Evolutionary conservation across 2,329 filamentous ascomycete species (phyloP).

Genomic region (Aureobasidium sp.): DNA sequence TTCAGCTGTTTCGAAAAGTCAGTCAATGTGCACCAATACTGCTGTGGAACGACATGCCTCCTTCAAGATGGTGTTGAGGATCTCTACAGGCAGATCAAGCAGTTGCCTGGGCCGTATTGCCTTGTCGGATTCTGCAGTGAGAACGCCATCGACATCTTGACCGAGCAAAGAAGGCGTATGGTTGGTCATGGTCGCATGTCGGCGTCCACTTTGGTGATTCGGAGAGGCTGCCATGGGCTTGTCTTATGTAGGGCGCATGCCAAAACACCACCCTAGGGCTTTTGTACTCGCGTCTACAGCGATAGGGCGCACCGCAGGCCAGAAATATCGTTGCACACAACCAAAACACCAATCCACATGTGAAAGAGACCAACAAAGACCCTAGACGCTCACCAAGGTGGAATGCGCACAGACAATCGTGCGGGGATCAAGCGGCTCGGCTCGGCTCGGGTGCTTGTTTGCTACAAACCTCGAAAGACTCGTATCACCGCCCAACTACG

Average conservation of each 20-base stretch:
- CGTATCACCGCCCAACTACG: background rate
- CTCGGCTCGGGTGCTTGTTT: background rate
- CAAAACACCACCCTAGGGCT: background rate
- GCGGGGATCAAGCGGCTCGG: background rate
- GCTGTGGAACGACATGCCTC: slow-evolving; percentile 57
- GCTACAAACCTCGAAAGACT: background rate
- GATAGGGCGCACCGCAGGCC: background rate
- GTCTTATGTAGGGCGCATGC: slow-evolving; percentile 5
- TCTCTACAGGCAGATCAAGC: slow-evolving; percentile 67
- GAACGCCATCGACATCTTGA: background rate
- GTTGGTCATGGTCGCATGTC: slow-evolving; percentile 10
- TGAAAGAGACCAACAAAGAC: background rate
- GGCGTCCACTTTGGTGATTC: slow-evolving; percentile 7
- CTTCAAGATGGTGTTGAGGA: slow-evolving; percentile 69
- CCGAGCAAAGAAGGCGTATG: background rate
- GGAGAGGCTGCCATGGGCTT: slow-evolving; percentile 3
- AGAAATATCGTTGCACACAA: background rate
- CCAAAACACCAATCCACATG: background rate
- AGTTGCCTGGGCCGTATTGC: slow-evolving; percentile 50
- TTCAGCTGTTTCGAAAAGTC: slow-evolving; percentile 48
- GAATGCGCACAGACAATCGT: background rate
- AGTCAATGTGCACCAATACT: slow-evolving; percentile 9
- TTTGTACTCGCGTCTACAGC: background rate
- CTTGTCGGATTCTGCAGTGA: background rate
- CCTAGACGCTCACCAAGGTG: background rate